Evolutionary conservation across 306 rosid species (phyloP), one percentile per base, ranked within the genome.

Genomic region (Cicer chorassanicum): DNA sequence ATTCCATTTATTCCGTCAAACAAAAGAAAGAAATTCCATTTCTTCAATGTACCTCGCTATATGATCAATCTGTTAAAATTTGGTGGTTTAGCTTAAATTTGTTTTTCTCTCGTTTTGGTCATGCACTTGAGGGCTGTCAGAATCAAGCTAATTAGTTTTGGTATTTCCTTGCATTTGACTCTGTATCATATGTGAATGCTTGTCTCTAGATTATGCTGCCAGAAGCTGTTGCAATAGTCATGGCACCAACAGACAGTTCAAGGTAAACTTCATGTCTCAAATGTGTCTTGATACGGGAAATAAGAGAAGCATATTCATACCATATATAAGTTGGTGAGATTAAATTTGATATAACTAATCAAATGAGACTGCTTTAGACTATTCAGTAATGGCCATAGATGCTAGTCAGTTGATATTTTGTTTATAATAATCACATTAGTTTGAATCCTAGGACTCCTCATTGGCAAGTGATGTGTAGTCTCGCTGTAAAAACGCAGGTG

Each of bases 161-260:
- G 24, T 50, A 24, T 65, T 70, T 72, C 39, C 13, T 44, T 45
- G 55, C 49, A 67, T 62, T 4, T 53, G 42, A 56, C 57, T 55
- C 14, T 16, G 41, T 49, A 39, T 75, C 81, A 71, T 59, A 81
- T 36, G 34, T 14, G 54, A 74, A 48, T 84, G 72, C 88, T 61
- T 77, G 44, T 75, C 72, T 65, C 46, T 75, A 93, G 98, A 90
- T 91, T 80, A 93, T 93, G 98, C 82, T 91, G 91, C 98, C 98
- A 7, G 98, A 93, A 87, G 81, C 98, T 68, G 97, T 93, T 66
- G 98, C 98, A 46, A 91, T 93, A 84, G 97, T 93, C 79, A 93
- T 93, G 98, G 98, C 98, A 18, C 98, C 98, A 65, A 81, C 60
- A 48, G 98, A 90, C 85, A 84, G 87, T 70, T 70, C 91, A 42